Percentiles rank a stretch among this genome's conserved stretches.
These are phyloP conservation scores for Debaryomycetaceae sp. DNA, from an alignment of 1,139 yeast species.

Conservation along the genomic window DNA sequence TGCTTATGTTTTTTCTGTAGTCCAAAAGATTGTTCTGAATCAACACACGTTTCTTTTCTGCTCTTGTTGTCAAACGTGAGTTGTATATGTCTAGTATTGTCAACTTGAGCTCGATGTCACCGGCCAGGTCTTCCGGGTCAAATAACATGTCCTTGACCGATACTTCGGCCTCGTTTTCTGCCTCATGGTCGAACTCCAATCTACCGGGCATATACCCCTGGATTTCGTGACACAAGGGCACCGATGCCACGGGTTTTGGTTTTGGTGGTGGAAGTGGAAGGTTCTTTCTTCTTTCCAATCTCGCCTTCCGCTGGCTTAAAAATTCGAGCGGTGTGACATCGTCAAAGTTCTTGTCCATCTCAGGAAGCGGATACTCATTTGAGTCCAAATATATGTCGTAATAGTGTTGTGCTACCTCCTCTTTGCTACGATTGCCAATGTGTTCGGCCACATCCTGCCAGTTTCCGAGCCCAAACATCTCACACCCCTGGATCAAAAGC, in stretches of 20 bases:
- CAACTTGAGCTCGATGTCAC: conserved; percentile 85
- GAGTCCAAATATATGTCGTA: conserved; percentile 65
- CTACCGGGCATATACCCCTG: conserved; percentile 99
- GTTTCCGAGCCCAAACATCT: conserved; percentile 86
- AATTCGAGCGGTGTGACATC: conserved; percentile 66
- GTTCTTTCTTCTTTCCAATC: conserved; percentile 69
- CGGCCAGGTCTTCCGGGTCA: conserved; percentile 86
- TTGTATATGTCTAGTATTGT: conserved; percentile 87
- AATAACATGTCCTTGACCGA: conserved; percentile 93
- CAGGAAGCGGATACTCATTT: conserved; percentile 75
- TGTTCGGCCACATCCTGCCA: conserved; percentile 98
- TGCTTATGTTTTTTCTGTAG: conserved; percentile 72
- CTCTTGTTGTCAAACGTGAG: conserved; percentile 83
- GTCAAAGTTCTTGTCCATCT: conserved; percentile 66
- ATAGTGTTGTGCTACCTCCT: conserved; percentile 87
- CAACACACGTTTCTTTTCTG: conserved; percentile 84
- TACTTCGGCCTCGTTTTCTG: conserved; percentile 94
- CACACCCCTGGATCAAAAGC: conserved; percentile 84
- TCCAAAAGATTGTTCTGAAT: conserved; percentile 77
- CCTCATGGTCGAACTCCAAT: conserved; percentile 92
- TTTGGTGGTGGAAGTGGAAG: conserved; percentile 75
- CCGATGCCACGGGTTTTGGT: conserved; percentile 84
- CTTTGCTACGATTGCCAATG: conserved; percentile 88
- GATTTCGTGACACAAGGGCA: conserved; percentile 93
- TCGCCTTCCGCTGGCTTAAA: conserved; percentile 59